Percentiles rank a stretch among this genome's conserved stretches.
Evolutionary conservation across 225 moss, liverwort and hornwort genomes (phyloP).

Genomic region (Physcomitrellopsis africana): DNA sequence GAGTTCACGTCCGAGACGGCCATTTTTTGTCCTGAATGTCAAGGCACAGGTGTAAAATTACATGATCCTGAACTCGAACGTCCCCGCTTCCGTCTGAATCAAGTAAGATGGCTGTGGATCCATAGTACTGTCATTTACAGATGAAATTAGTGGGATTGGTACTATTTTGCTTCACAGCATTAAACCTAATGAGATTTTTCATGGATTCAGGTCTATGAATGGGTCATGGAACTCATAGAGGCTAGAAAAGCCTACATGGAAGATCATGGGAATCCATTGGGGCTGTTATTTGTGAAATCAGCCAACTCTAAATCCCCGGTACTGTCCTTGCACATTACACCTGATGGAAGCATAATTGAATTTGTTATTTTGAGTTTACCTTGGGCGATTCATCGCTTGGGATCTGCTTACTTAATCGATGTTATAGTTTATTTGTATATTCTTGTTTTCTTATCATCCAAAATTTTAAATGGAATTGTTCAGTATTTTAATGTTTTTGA

Average conservation of each 20-base stretch:
- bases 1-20: constrained; percentile 60
- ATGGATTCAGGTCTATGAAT: constrained; percentile 79
- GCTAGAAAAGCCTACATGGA: constrained; percentile 81
- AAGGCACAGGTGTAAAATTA: constrained; percentile 88
- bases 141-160: constrained; percentile 5
- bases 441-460: not conserved
- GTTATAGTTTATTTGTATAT: not conserved
- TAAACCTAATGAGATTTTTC: constrained; percentile 7
- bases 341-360: not conserved
- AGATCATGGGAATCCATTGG: constrained; percentile 64
- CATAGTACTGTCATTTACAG: not conserved
- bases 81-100: constrained; percentile 87
- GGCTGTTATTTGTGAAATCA: constrained; percentile 73
- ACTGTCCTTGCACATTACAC: not conserved
- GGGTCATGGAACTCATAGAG: constrained; percentile 97
- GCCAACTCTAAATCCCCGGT: constrained; percentile 58
- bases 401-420: no score
- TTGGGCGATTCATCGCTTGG: constrained; percentile 7
- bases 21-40: constrained; percentile 98
- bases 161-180: not conserved
- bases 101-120: constrained; percentile 46
- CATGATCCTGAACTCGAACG: constrained; percentile 82
- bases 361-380: not conserved
- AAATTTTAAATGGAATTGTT: not conserved
- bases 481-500: not conserved